phyloP scores from a whole-genome alignment of 768 basidiomycete species.

The Panaeolus cyanescens region DNA sequence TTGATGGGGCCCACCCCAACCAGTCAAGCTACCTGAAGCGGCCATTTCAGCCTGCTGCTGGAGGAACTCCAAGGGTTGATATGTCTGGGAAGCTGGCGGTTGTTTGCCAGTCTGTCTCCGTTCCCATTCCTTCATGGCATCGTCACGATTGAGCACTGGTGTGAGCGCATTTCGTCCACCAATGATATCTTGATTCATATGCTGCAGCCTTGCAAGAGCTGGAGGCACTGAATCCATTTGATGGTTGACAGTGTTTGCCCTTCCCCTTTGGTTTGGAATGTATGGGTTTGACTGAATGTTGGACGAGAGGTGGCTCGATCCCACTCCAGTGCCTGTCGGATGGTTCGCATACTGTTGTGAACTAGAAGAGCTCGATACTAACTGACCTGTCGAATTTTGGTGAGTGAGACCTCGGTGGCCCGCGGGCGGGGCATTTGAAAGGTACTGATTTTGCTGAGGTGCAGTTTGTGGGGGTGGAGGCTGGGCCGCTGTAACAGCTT shows the following conservation, averaged over 20 bases:
- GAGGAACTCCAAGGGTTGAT: slow-evolving; percentile 88
- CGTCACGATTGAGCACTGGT: slow-evolving; percentile 92
- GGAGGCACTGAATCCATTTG: slow-evolving; percentile 90
- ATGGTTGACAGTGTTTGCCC: slow-evolving; percentile 91
- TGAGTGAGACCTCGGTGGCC: slow-evolving; percentile 47
- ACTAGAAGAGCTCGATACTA: slow-evolving; percentile 31
- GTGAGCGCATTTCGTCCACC: slow-evolving; percentile 82
- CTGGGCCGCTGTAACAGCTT: slow-evolving; percentile 27
- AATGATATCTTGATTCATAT: slow-evolving; percentile 85
- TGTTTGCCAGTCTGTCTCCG: slow-evolving; percentile 74
- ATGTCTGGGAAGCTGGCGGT: slow-evolving; percentile 68
- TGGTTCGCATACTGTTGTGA: slow-evolving; percentile 35
- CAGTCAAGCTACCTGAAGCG: slow-evolving; percentile 58
- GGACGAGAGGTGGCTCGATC: slow-evolving; percentile 42
- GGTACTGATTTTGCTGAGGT: slow-evolving; percentile 29
- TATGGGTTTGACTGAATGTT: slow-evolving; percentile 69
- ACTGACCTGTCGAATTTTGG: slow-evolving; percentile 52
- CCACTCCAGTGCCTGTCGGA: slow-evolving; percentile 29
- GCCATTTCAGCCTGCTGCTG: slow-evolving; percentile 93
- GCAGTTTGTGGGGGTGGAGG: slow-evolving; percentile 14
- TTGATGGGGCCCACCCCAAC: slow-evolving; percentile 47
- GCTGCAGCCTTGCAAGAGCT: slow-evolving; percentile 85
- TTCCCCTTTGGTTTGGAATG: slow-evolving; percentile 66
- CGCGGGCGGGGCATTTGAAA: slow-evolving; percentile 32
- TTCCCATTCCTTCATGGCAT: slow-evolving; percentile 97